Conservation (phyloP, 108 stramenopile species). For the Tribonema minus region DNA sequence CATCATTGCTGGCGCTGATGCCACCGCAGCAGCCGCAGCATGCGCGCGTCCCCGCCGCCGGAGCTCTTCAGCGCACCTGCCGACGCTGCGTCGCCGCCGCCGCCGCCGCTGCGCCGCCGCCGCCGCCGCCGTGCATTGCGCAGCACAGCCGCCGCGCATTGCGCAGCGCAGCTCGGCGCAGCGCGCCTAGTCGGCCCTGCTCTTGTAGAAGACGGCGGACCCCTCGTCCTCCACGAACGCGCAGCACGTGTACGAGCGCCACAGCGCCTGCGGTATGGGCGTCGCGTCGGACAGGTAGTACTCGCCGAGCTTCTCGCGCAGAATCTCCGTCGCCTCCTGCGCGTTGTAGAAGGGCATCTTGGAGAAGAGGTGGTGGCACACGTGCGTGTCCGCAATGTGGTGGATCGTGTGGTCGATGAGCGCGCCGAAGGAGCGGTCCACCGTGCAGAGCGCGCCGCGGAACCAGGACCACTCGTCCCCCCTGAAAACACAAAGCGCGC, state of each 20-base stretch:
- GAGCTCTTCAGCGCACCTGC: too few relatives aligned
- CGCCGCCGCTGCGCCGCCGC: too few relatives aligned
- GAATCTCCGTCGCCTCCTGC: conserved; percentile 76
- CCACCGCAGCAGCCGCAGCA: too few relatives aligned
- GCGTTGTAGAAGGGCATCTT: conserved; percentile 99
- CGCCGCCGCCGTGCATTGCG: too few relatives aligned
- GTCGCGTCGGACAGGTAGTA: conserved; percentile 58
- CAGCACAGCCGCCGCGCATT: too few relatives aligned
- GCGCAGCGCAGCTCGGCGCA: too few relatives aligned
- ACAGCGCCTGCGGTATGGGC: conserved; percentile 51
- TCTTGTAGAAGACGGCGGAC: conserved; percentile 48
- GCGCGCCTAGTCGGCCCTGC: too few relatives aligned
- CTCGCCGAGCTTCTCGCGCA: conserved; percentile 59
- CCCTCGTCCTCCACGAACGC: conserved; percentile 47
- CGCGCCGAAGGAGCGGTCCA: conserved; percentile 84
- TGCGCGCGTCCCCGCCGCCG: too few relatives aligned
- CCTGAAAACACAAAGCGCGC: too few relatives aligned
- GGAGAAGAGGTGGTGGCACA: conserved; percentile 94
- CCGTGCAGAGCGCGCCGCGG: conserved; percentile 88
- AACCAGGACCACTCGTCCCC: conserved; percentile 95
- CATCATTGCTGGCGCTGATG: too few relatives aligned
- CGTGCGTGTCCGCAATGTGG: conserved; percentile 97
- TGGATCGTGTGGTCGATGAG: conserved; percentile 91
- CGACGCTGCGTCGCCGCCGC: too few relatives aligned
- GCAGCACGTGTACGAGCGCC: conserved; percentile 43